Evolutionary conservation across 202 grass and related monocot genomes (phyloP).

Genomic region (Bolboschoenoplectus hybrid): DNA sequence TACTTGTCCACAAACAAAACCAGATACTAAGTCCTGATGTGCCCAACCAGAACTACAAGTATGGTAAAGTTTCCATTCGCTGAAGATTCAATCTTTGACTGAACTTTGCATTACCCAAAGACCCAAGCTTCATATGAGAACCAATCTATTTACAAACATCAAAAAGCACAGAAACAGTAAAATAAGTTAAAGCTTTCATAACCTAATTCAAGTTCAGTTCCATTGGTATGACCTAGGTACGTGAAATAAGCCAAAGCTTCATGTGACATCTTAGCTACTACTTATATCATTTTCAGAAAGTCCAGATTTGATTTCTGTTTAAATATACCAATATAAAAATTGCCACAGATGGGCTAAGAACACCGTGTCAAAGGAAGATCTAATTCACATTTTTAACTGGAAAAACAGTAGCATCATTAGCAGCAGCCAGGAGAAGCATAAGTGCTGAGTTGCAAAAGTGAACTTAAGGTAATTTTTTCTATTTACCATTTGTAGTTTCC

Average conservation of each 20-base stretch:
- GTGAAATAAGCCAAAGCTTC: conserved; percentile 11
- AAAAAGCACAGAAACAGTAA: background rate
- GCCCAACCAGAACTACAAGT: conserved; percentile 9
- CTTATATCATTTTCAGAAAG: background rate
- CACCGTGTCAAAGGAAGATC: background rate
- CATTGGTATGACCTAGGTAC: background rate
- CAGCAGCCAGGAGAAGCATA: conserved; percentile 5
- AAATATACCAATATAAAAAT: background rate
- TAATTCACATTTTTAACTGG: background rate
- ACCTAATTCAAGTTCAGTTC: background rate
- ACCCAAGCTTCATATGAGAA: conserved; percentile 11
- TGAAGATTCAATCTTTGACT: background rate
- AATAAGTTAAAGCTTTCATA: background rate
- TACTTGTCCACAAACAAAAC: conserved; percentile 12
- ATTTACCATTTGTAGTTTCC: conserved; percentile 84
- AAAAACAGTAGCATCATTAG: conserved; percentile 2
- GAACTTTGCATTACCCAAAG: background rate
- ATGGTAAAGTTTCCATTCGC: background rate
- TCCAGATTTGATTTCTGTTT: background rate
- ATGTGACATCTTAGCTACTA: conserved; percentile 15
- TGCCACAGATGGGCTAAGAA: background rate
- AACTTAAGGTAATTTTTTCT: conserved; percentile 24
- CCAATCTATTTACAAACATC: conserved; percentile 4
- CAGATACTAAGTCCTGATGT: background rate
- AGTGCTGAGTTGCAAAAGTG: background rate